Conservation (phyloP, 1,139 yeast genomes). For the Taiozyma onychis region DNA sequence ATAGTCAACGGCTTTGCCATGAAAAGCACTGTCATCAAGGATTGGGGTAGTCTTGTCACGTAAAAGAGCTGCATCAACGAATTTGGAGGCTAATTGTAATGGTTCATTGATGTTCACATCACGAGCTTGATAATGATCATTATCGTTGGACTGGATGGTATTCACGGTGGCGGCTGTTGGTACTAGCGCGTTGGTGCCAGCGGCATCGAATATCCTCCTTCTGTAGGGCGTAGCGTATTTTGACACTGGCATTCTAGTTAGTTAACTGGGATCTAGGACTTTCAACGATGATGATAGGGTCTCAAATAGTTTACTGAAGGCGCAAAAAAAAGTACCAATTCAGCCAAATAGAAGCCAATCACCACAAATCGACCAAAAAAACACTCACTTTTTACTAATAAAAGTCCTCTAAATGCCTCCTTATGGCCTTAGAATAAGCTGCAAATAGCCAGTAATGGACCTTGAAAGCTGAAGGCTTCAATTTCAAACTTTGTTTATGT, state of each 20-base stretch:
- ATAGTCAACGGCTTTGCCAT: slow-evolving; percentile 36
- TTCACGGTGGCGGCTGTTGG: slow-evolving; percentile 7
- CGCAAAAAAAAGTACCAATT: neutral
- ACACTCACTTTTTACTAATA: neutral
- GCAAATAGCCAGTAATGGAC: neutral
- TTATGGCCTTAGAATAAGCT: neutral
- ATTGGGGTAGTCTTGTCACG: slow-evolving; percentile 35
- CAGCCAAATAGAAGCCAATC: neutral
- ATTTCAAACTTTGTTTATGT: neutral
- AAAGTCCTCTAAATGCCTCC: neutral
- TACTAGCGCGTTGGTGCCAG: slow-evolving; percentile 3
- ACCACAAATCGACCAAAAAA: neutral
- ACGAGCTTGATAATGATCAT: slow-evolving; percentile 17
- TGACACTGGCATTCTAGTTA: slow-evolving; percentile 12
- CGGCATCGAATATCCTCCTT: slow-evolving; percentile 14
- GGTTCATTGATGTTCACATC: slow-evolving; percentile 24
- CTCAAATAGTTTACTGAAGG: neutral
- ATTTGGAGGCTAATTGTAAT: slow-evolving; percentile 33
- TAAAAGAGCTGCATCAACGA: slow-evolving; percentile 32
- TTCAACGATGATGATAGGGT: neutral
- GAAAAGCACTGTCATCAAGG: slow-evolving; percentile 34
- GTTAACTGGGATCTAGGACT: neutral
- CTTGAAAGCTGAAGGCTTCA: neutral
- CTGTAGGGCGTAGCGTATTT: slow-evolving; percentile 21
- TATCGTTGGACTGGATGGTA: slow-evolving; percentile 13